These are phyloP conservation scores for Spergularia bocconei DNA, from an alignment of 148 eudicot species.

Conservation along the genomic window DNA sequence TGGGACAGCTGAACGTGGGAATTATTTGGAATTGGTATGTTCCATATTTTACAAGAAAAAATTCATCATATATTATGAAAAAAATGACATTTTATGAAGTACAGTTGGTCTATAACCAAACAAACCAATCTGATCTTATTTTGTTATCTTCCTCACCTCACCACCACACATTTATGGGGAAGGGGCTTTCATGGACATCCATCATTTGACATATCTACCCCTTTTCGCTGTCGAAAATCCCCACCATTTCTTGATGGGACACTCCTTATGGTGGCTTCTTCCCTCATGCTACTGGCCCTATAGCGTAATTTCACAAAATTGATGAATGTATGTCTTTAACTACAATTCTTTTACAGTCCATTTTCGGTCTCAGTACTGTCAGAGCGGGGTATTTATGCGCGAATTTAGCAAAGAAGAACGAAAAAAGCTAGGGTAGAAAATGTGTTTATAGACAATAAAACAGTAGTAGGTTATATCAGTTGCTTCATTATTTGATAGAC, in stretches of 20 bases:
- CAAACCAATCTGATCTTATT: conserved; percentile 29
- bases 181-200: conserved; percentile 24
- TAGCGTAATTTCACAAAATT: not conserved
- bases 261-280: conserved; percentile 17
- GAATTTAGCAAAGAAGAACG: not conserved
- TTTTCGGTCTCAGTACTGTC: not conserved
- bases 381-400: not conserved
- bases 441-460: conserved; percentile 1
- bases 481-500: conserved; percentile 23
- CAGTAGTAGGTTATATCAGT: not conserved
- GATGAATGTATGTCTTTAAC: not conserved
- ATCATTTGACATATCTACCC: conserved; percentile 26
- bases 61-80: not conserved
- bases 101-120: conserved; percentile 16
- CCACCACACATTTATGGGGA: conserved; percentile 37
- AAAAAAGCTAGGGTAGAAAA: conserved; percentile 11
- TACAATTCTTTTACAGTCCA: not conserved
- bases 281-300: conserved; percentile 13
- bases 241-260: conserved; percentile 20
- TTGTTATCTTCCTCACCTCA: conserved; percentile 34
- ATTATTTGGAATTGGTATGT: conserved; percentile 14
- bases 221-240: conserved; percentile 9
- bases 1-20: conserved; percentile 20
- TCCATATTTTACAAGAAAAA: conserved; percentile 2
- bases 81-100: not conserved